phyloP scores from a whole-genome alignment of 805 yeast genomes.

The Pichia scutulata region DNA sequence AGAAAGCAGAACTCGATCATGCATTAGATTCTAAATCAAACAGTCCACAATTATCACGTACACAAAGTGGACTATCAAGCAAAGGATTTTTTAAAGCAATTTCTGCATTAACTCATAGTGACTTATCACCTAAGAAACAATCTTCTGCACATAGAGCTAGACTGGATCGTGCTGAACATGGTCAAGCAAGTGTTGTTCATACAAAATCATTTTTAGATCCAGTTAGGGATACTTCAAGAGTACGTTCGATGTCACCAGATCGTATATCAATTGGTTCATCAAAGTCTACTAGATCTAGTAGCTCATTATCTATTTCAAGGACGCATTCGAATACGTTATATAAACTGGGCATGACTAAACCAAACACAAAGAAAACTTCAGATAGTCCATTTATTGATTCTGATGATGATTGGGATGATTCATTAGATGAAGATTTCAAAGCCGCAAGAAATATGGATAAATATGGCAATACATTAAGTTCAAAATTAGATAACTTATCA shows the following conservation, averaged over 20 bases:
- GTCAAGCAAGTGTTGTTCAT: constrained; percentile 6
- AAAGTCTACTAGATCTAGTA: constrained; percentile 2
- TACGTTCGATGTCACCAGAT: constrained; percentile 7
- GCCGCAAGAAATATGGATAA: background rate
- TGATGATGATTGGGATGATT: constrained; percentile 12
- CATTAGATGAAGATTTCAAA: constrained; percentile 2
- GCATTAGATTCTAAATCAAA: background rate
- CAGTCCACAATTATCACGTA: background rate
- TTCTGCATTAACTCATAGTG: constrained; percentile 9
- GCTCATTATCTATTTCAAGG: constrained; percentile 7
- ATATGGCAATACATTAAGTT: background rate
- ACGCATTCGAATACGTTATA: constrained; percentile 7
- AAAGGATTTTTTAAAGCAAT: constrained; percentile 9
- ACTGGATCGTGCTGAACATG: constrained; percentile 5
- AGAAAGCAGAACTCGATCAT: background rate
- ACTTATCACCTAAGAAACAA: constrained; percentile 3
- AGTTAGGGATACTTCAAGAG: constrained; percentile 5
- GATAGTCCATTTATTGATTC: constrained; percentile 3
- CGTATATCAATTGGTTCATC: constrained; percentile 4
- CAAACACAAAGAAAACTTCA: background rate
- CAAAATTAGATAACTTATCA: constrained; percentile 1
- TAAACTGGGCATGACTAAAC: constrained; percentile 1
- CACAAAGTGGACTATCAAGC: background rate
- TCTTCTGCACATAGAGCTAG: constrained; percentile 11
- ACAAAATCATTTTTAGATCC: constrained; percentile 11